A percentile compares a stretch with the other conserved stretches of the same genome.
These are phyloP conservation scores for Priceomyces fermenticarens DNA, from an alignment of 805 yeast genomes.

Conservation along the genomic window DNA sequence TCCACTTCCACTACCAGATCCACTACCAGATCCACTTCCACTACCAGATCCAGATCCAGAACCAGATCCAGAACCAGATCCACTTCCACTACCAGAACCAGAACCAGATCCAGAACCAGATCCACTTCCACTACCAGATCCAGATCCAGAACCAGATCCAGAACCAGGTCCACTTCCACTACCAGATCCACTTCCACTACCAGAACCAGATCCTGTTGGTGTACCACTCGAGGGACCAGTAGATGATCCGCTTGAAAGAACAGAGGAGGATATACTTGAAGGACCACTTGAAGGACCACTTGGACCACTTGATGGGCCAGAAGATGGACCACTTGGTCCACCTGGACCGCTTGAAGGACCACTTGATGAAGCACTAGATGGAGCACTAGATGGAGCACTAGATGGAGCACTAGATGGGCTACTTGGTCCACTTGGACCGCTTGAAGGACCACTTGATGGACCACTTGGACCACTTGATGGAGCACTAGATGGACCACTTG, in stretches of 20 bases:
- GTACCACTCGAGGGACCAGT: too few species aligned
- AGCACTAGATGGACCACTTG: not conserved
- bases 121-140: too few species aligned
- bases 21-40: slow-evolving; percentile 32
- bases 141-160: too few species aligned
- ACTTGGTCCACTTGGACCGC: too few species aligned
- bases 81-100: not conserved
- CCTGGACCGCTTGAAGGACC: not conserved
- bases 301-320: not conserved
- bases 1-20: slow-evolving; percentile 43
- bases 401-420: not conserved
- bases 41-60: slow-evolving; percentile 1
- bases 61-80: slow-evolving; percentile 53
- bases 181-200: too few species aligned
- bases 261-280: not conserved
- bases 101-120: too few species aligned
- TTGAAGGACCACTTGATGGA: not conserved
- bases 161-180: too few species aligned
- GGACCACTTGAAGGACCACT: not conserved
- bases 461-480: not conserved
- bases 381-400: not conserved
- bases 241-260: not conserved
- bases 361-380: not conserved
- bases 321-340: not conserved
- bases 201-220: too few species aligned